Percentiles rank a stretch among this genome's conserved stretches.
Conservation (phyloP, 495 filamentous ascomycete genomes). For the Cetradonia linearis region DNA sequence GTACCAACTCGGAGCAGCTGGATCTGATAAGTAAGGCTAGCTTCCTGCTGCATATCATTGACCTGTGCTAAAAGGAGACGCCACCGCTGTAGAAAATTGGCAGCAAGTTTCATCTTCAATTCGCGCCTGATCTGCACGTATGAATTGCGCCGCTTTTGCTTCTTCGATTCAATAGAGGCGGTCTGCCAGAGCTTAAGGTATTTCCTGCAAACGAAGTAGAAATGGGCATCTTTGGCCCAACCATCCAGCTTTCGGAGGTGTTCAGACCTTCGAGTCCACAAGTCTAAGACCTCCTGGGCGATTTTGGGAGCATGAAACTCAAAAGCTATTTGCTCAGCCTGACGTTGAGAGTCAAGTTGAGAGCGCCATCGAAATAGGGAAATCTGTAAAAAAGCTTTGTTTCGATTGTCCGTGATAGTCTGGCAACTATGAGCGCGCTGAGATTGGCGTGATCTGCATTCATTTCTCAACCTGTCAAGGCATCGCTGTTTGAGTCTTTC, state of each 20-base stretch:
- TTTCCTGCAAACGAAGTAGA: conserved; percentile 48
- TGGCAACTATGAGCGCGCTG: conserved; percentile 30
- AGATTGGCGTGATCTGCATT: conserved; percentile 33
- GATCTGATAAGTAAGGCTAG: conserved; percentile 10
- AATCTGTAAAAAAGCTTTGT: conserved; percentile 29
- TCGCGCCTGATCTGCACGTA: conserved; percentile 49
- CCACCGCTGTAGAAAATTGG: conserved; percentile 37
- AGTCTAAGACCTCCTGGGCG: conserved; percentile 38
- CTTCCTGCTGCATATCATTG: conserved; percentile 16
- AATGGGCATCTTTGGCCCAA: conserved; percentile 46
- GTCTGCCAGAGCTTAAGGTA: conserved; percentile 47
- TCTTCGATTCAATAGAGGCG: conserved; percentile 40
- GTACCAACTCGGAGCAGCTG: conserved; percentile 39
- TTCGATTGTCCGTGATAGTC: conserved; percentile 27
- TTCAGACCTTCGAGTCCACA: conserved; percentile 38
- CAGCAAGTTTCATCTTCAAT: conserved; percentile 48
- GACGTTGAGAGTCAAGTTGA: conserved; percentile 34
- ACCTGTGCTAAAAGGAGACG: conserved; percentile 33
- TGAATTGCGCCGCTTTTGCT: conserved; percentile 46
- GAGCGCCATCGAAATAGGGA: conserved; percentile 38
- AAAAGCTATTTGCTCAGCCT: conserved; percentile 41
- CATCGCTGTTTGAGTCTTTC: conserved; percentile 38
- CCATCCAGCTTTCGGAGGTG: conserved; percentile 41
- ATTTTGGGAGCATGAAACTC: conserved; percentile 45
- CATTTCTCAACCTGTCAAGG: conserved; percentile 33